Base-by-base conservation (phyloP, 495 filamentous ascomycete species). In the Hypoxylon trugodes region DNA sequence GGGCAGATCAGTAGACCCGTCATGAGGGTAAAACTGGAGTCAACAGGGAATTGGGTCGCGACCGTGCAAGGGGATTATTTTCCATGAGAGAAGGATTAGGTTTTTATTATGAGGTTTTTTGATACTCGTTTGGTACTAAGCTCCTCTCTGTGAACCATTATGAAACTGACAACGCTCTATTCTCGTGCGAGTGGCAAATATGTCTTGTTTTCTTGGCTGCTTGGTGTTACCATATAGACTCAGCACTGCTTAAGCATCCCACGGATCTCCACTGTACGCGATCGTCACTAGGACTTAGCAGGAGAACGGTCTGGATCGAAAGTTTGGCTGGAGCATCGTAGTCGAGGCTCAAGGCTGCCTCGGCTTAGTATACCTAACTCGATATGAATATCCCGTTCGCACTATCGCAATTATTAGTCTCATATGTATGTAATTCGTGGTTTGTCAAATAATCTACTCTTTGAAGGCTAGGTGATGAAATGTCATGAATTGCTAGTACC, bases 281-380 rank as follows among this genome's bases (percentile, higher is more conserved):
- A 67, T 67, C 64, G 51, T 61, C 58, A 49, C 64, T 25, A 61
- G 56, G 64, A 55, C 64, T 26, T 52, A 61, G 53, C 48, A 40
- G 64, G 52, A 62, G 53, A 63, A 63, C 38, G 52, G 64, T 42
- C 59, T 67, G 46, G 65, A 68, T 68, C 65, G 65, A 64, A 42
- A 46, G 18, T 63, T 63, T 68, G 47, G 59, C 59, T 55, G 52
- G 50, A 48, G 50, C 47, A 68, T 68, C 65, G 65, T 30, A 55
- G 40, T 52, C 41, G 41, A 30, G 18, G 28, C 33, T 16, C 35
- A 38, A n/a, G 7, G 18, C 18, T 35, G 48, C 13, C 43, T 48
- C 35, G 40, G 47, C 54, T n/a, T n/a, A n/a, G n/a, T n/a, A n/a
- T n/a, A n/a, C n/a, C n/a, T n/a, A n/a, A n/a, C n/a, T n/a, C n/a